These are phyloP conservation scores for Linnemannia elongata DNA, from an alignment of 192 early-diverging fungal species.

Conservation along the genomic window DNA sequence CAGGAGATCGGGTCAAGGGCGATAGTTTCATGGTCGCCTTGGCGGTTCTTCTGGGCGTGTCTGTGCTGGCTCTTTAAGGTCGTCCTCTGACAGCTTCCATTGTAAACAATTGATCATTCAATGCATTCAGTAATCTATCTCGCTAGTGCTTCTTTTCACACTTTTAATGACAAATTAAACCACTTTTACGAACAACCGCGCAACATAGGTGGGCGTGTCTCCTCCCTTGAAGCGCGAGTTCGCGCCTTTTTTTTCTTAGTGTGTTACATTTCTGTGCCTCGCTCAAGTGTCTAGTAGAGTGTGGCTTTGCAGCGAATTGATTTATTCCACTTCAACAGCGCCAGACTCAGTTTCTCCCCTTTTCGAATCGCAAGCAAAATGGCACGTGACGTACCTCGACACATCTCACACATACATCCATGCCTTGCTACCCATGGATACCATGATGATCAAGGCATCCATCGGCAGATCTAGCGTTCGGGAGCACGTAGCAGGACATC, in stretches of 20 bases:
- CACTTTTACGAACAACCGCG: neutral
- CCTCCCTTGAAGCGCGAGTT: neutral
- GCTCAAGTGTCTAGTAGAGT: neutral
- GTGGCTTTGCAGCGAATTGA: neutral
- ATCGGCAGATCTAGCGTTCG: conserved; percentile 6
- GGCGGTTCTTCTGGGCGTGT: neutral
- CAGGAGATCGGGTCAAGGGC: neutral
- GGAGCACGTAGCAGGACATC: neutral
- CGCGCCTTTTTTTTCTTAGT: neutral
- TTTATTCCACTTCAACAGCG: neutral
- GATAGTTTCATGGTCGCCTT: conserved; percentile 2
- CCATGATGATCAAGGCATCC: conserved; percentile 13
- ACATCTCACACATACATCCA: neutral
- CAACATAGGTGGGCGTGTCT: neutral
- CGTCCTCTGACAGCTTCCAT: neutral
- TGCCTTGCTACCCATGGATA: conserved; percentile 3
- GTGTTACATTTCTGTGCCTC: neutral
- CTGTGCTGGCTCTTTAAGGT: conserved; percentile 1
- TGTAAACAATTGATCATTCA: neutral
- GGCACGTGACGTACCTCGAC: conserved; percentile 31
- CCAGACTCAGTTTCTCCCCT: conserved; percentile 23
- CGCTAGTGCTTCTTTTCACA: neutral
- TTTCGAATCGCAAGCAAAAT: conserved; percentile 52
- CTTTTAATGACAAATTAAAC: neutral
- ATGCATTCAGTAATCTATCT: neutral